A percentile compares a stretch with the other conserved stretches of the same genome.
phyloP scores from a whole-genome alignment of 2,329 filamentous ascomycete species.

The Beauveria asiatica region DNA sequence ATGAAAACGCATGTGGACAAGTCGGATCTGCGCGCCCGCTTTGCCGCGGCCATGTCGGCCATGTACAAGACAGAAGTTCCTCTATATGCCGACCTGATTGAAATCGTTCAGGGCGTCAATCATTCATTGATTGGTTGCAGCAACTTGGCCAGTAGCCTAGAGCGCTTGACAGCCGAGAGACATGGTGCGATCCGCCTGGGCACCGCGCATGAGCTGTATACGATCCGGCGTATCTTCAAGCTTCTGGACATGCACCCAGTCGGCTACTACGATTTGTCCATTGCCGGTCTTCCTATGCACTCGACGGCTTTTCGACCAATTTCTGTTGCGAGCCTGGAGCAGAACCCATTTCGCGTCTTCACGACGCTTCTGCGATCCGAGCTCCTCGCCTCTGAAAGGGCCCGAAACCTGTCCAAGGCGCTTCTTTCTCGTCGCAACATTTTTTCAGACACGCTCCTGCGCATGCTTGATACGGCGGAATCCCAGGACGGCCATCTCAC shows the following conservation, averaged over 20 bases:
- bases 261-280: conserved; percentile 42
- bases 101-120: conserved; percentile 22
- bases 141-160: background rate
- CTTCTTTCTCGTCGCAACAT: conserved; percentile 29
- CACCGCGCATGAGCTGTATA: conserved; percentile 33
- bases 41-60: conserved; percentile 24
- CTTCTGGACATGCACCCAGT: conserved; percentile 40
- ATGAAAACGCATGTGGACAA: background rate
- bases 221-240: conserved; percentile 34
- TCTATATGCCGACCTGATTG: conserved; percentile 24
- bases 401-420: conserved; percentile 24
- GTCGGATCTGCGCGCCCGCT: conserved; percentile 18
- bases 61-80: conserved; percentile 29
- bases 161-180: conserved; percentile 20
- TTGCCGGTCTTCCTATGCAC: conserved; percentile 40
- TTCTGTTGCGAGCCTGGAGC: conserved; percentile 22
- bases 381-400: conserved; percentile 22
- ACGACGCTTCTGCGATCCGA: conserved; percentile 31
- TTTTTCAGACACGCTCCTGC: conserved; percentile 30
- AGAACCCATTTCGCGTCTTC: conserved; percentile 36
- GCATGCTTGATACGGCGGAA: conserved; percentile 29
- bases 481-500: conserved; percentile 20
- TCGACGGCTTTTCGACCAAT: conserved; percentile 42
- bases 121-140: background rate
- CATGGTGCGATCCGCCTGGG: conserved; percentile 44